Evolutionary conservation across 2,329 filamentous ascomycete species (phyloP).

Genomic region (Didymella arachidicola): DNA sequence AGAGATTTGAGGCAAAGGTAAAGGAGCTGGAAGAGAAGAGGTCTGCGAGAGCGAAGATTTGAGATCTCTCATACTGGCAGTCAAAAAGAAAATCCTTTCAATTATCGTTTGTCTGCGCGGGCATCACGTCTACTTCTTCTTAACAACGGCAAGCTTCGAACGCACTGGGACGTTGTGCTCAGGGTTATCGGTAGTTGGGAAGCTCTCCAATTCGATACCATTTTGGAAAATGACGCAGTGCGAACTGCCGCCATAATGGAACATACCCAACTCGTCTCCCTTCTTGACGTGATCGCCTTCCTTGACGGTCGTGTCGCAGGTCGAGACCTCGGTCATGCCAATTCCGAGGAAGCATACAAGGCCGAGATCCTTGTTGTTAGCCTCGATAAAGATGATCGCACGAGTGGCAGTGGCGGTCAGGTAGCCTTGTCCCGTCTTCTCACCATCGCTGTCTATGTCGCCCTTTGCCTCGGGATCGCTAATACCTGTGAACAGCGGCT

Average conservation of each 20-base stretch:
- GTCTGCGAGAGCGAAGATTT: slow-evolving; percentile 43
- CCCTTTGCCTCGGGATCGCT: slow-evolving; percentile 53
- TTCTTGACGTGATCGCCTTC: slow-evolving; percentile 72
- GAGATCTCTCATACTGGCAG: neutral
- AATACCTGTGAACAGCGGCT: slow-evolving; percentile 62
- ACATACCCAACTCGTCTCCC: slow-evolving; percentile 78
- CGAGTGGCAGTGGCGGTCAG: slow-evolving; percentile 72
- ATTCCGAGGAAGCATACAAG: slow-evolving; percentile 74
- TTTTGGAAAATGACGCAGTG: slow-evolving; percentile 73
- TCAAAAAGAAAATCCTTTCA: neutral
- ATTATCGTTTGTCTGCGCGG: neutral
- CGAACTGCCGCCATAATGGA: slow-evolving; percentile 78
- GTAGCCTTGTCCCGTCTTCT: slow-evolving; percentile 68
- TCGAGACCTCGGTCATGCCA: slow-evolving; percentile 79
- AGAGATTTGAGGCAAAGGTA: slow-evolving; percentile 56
- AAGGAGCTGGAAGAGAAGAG: slow-evolving; percentile 47
- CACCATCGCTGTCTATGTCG: slow-evolving; percentile 45
- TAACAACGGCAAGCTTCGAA: slow-evolving; percentile 47
- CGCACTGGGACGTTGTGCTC: slow-evolving; percentile 51
- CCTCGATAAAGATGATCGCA: slow-evolving; percentile 74
- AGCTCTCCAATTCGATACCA: slow-evolving; percentile 56
- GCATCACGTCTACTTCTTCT: slow-evolving; percentile 15
- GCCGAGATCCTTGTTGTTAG: slow-evolving; percentile 71
- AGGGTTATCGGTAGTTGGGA: slow-evolving; percentile 35
- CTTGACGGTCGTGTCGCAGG: slow-evolving; percentile 73